Evolutionary conservation across 2,329 filamentous ascomycete species (phyloP).

Genomic region (Mycosphaerella sp.): DNA sequence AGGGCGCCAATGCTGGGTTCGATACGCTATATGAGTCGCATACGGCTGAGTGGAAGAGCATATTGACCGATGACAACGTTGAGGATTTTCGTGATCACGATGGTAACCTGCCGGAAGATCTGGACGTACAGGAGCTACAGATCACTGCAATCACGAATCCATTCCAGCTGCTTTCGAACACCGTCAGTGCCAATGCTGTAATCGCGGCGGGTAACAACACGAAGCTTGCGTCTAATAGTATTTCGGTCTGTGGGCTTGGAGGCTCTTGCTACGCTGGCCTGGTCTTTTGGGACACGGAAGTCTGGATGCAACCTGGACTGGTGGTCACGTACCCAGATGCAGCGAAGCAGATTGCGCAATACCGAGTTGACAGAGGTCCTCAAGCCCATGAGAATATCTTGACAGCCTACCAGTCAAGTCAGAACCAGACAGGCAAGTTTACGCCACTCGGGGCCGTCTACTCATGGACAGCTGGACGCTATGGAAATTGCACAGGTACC

Average conservation of each 20-base stretch:
- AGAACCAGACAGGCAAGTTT: slow-evolving; percentile 54
- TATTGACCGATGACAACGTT: slow-evolving; percentile 57
- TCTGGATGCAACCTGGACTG: slow-evolving; percentile 64
- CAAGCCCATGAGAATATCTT: slow-evolving; percentile 58
- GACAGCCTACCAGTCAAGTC: slow-evolving; percentile 51
- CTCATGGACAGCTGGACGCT: slow-evolving; percentile 62
- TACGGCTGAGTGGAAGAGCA: slow-evolving; percentile 54
- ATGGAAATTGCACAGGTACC: slow-evolving; percentile 61
- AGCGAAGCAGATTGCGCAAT: slow-evolving; percentile 58
- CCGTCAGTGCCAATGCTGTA: slow-evolving; percentile 50
- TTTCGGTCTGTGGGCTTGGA: slow-evolving; percentile 61
- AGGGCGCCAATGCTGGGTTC: slow-evolving; percentile 51
- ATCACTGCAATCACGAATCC: slow-evolving; percentile 51
- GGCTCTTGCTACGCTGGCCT: slow-evolving; percentile 62
- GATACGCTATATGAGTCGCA: slow-evolving; percentile 52
- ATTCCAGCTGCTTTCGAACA: slow-evolving; percentile 53
- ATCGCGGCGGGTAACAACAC: slow-evolving; percentile 44
- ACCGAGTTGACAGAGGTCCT: slow-evolving; percentile 52
- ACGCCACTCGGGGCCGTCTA: slow-evolving; percentile 55
- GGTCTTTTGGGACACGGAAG: slow-evolving; percentile 61
- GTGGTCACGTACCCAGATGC: slow-evolving; percentile 58
- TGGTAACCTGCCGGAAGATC: slow-evolving; percentile 53
- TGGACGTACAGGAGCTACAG: slow-evolving; percentile 51
- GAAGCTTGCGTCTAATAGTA: slow-evolving; percentile 55
- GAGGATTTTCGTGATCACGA: slow-evolving; percentile 55